These are phyloP conservation scores for Macrophomina phaseolina DNA, from an alignment of 2,329 filamentous ascomycete species.

Conservation along the genomic window DNA sequence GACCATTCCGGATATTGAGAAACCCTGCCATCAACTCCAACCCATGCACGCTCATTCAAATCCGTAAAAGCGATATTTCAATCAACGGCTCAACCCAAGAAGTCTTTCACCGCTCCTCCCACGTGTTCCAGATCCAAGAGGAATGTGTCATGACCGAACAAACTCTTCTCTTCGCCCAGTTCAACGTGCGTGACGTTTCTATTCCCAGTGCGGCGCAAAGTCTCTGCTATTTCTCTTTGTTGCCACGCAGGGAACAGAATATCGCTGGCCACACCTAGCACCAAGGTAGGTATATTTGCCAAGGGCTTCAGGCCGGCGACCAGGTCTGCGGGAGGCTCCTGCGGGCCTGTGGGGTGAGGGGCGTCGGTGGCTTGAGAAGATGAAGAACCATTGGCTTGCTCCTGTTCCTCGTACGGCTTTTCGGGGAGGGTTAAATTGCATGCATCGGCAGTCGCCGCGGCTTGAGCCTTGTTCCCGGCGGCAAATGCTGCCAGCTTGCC, in stretches of 20 bases:
- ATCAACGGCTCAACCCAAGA: conserved; percentile 63
- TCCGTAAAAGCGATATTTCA: conserved; percentile 3
- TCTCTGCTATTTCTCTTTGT: conserved; percentile 89
- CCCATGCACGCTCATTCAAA: conserved; percentile 21
- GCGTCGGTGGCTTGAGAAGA: not conserved
- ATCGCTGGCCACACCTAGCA: conserved; percentile 94
- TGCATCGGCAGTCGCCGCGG: conserved; percentile 46
- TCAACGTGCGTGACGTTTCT: conserved; percentile 84
- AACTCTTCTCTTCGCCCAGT: conserved; percentile 88
- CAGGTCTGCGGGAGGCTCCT: conserved; percentile 76
- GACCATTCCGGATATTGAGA: conserved; percentile 25
- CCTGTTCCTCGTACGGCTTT: conserved; percentile 84
- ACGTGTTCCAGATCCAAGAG: conserved; percentile 90
- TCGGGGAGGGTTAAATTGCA: conserved; percentile 86
- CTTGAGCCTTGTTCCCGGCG: conserved; percentile 37
- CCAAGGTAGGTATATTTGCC: conserved; percentile 78
- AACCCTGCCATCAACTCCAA: conserved; percentile 25
- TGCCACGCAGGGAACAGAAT: conserved; percentile 98
- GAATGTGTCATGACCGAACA: conserved; percentile 98
- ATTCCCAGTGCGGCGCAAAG: conserved; percentile 79
- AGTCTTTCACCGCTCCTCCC: conserved; percentile 79
- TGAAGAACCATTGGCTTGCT: conserved; percentile 46
- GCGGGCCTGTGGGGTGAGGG: conserved; percentile 37
- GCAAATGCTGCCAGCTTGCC: conserved; percentile 59
- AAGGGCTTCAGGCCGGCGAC: conserved; percentile 75